Base-by-base conservation (phyloP, 192 early-diverging fungal genomes). In the Coemansia sp. region DNA sequence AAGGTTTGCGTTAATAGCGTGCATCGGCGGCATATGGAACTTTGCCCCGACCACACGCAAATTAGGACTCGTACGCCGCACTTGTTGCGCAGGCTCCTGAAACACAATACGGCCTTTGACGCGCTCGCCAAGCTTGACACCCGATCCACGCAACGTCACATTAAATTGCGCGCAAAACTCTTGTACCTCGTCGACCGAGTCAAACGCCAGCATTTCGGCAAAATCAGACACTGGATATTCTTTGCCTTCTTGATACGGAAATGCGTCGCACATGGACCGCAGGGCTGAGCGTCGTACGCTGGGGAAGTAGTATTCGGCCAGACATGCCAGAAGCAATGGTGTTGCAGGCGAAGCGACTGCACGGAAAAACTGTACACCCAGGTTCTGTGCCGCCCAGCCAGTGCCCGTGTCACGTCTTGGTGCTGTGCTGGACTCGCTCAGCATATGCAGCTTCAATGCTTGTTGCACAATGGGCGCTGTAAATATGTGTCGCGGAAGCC, bases 301-400 rank as follows among this genome's bases (percentile, higher is more conserved):
- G 0, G 75, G 73, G 69, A 97, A 94, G 35, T 89, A 86, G 29
- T 84, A 69, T 69, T 97, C 89, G 45, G 90, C 60, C 22, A 93
- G 66, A 51, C 93, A 94, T 0, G 90, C 91, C 67, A 94, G 78
- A 39, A 95, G 66, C 43, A 89, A 89, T 2, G 93, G 85, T 2
- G 88, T 89, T 1, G 62, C 56, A 0, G 70, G 65, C 19, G 85
- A 78, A 6, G 75, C 84, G 1, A 94, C 60, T 12, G 83, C 69
- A 15, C 88, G 84, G 78, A 97, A 97, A 54, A 94, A 89, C 35
- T 79, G 76, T n/a, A 84, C 75, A 22, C 86, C 88, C 21, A 86
- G 82, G 62, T 84, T 89, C 55, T 88, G 83, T 6, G 83, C 79
- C 10, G 84, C 85, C 65, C 85, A 83, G 11, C 71, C 79, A 39